Conservation (phyloP, 306 rosid species). For the Gastrolobium bilobum region DNA sequence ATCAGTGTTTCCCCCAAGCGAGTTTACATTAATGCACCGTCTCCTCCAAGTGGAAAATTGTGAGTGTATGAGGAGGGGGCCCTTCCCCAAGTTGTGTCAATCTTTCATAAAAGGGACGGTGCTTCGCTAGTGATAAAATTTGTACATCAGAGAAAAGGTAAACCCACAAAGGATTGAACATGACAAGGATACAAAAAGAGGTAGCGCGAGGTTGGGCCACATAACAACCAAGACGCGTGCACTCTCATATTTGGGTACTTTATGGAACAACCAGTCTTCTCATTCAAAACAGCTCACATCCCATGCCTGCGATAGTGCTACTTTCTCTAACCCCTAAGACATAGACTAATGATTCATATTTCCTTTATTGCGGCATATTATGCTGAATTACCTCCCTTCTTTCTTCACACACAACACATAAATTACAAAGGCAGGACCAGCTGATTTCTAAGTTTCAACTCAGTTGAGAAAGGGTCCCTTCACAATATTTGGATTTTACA, state of each 20-base stretch:
- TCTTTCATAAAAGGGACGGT: constrained; percentile 50
- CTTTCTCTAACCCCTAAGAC: constrained; percentile 74
- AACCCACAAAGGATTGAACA: constrained; percentile 62
- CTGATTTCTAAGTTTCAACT: constrained; percentile 47
- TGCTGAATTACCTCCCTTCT: constrained; percentile 23
- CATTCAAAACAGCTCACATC: constrained; percentile 61
- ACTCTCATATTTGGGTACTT: constrained; percentile 50
- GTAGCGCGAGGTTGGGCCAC: constrained; percentile 64
- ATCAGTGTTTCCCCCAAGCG: constrained; percentile 37
- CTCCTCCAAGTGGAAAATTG: constrained; percentile 34
- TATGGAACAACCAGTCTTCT: constrained; percentile 58
- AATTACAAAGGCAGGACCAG: constrained; percentile 44
- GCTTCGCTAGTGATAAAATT: constrained; percentile 56
- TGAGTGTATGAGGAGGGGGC: constrained; percentile 7
- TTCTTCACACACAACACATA: constrained; percentile 46
- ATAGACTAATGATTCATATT: constrained; percentile 59
- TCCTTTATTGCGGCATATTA: constrained; percentile 58
- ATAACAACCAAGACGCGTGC: constrained; percentile 64
- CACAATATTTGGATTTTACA: constrained; percentile 15
- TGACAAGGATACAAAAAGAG: constrained; percentile 65
- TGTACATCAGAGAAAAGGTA: constrained; percentile 54
- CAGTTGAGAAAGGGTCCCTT: constrained; percentile 45
- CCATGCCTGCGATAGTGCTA: constrained; percentile 63
- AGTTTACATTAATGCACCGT: constrained; percentile 34
- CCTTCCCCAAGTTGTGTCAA: constrained; percentile 47